Evolutionary conservation across 768 basidiomycete genomes (phyloP).

Genomic region (Dioszegia hungarica): DNA sequence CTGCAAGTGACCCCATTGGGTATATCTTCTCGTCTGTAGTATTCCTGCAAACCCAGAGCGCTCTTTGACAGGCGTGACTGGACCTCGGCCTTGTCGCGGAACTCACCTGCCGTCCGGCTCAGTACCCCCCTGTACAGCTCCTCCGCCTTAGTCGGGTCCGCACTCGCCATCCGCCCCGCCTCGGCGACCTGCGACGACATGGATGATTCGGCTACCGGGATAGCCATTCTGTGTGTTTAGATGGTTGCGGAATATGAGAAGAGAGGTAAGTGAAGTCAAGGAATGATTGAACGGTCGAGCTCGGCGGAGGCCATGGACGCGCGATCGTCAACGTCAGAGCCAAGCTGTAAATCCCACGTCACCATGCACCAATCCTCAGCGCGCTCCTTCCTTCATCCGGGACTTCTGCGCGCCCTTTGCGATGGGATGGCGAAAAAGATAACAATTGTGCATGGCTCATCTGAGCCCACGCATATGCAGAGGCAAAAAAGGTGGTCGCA

Average conservation of each 20-base stretch:
- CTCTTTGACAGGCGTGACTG: no score
- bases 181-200: constrained; percentile 52
- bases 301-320: no score
- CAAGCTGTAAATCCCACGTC: background rate
- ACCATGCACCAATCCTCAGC: background rate
- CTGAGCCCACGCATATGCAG: no score
- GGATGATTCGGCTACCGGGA: constrained; percentile 5
- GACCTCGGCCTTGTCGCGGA: no score
- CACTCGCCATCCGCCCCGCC: constrained; percentile 54
- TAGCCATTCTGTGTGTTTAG: constrained; percentile 9
- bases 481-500: no score
- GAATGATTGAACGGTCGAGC: background rate
- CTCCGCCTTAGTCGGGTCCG: constrained; percentile 63
- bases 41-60: no score
- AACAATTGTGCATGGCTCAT: no score
- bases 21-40: no score
- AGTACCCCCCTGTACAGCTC: constrained; percentile 70
- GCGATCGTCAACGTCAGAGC: constrained; percentile 5
- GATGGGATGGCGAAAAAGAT: no score
- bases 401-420: no score
- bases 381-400: no score
- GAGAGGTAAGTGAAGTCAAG: background rate
- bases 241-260: background rate
- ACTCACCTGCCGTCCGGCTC: constrained; percentile 48
- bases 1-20: no score